phyloP scores from a whole-genome alignment of 129 eudicot species.

The Glebionis coronaria region DNA sequence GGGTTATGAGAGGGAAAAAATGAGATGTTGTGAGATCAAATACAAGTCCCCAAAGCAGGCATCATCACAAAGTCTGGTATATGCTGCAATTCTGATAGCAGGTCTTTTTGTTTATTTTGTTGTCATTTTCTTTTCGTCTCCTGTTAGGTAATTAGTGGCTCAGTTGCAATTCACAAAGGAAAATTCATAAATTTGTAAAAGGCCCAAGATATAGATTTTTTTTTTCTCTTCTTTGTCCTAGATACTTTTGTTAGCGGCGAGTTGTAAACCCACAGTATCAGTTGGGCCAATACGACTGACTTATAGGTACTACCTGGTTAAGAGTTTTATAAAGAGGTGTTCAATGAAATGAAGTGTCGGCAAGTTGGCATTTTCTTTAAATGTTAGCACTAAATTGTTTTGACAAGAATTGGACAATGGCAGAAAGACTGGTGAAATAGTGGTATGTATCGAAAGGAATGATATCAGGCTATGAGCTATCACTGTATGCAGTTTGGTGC shows the following conservation, averaged over 20 bases:
- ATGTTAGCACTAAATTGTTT: neutral
- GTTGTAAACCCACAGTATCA: neutral
- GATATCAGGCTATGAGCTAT: too few species aligned
- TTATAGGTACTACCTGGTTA: neutral
- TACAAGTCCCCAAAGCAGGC: conserved; percentile 64
- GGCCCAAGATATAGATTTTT: neutral
- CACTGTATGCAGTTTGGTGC: too few species aligned
- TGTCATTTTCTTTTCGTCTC: conserved; percentile 89
- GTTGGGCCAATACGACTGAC: neutral
- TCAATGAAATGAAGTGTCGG: neutral
- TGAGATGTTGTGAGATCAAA: conserved; percentile 81
- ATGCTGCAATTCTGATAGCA: conserved; percentile 89
- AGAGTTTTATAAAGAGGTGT: neutral
- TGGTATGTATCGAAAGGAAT: too few species aligned
- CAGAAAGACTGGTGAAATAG: too few species aligned
- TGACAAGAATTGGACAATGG: too few species aligned
- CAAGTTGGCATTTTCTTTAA: neutral
- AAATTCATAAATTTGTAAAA: conserved; percentile 4
- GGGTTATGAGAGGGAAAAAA: conserved; percentile 69
- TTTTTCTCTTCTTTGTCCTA: neutral
- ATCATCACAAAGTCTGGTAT: conserved; percentile 71
- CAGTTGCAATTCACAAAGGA: neutral
- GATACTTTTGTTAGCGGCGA: neutral
- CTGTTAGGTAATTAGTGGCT: conserved; percentile 51
- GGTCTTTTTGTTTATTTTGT: conserved; percentile 86